Evolutionary conservation across 805 yeast species (phyloP), one percentile per base, ranked within the genome.

Genomic region (Vanderwaltozyma verrucispora): DNA sequence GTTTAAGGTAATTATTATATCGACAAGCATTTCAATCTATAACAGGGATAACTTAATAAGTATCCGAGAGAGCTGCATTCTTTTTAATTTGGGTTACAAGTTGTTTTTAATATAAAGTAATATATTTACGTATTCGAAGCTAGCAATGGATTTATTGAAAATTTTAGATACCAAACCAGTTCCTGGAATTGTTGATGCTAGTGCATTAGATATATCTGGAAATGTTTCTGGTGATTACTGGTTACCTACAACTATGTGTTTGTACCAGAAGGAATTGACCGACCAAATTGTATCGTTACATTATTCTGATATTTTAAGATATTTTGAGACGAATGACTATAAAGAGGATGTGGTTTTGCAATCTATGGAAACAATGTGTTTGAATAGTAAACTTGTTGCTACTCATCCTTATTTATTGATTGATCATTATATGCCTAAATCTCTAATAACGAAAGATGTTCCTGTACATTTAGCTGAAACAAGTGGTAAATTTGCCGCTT

Each of bases 231-330:
- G 86, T 11, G 94, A 81, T 44, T 86, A 84, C 55, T 72, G 76
- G 56, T 63, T 87, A 20, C 82, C 94, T 1, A 79, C 89, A 6
- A 88, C 95, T 3, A 74, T 87, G 77, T 74, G 80, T 37, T 85
- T 81, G 44, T 83, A 83, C 47, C 97, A 89, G 55, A 80, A 78
- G 50, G 92, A 87, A 50, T 67, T 89, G 36, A 84, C 88, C 10
- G 95, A 89, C 58, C 95, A 87, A 54, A 87, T 92, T 23, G 83
- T 89, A 11, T 83, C 95, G 2, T 65, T 87, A 29, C 97, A 89
- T 60, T 89, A 88, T 55, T 76, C 89, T 25, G 97, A 88, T 54
- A 86, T 89, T 40, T 65, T 89, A 48, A 79, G 86, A 59, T 88
- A 80, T 56, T 87, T 84, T 52, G 94, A 86, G 54, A 62, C 69